Conservation (phyloP, 2,329 filamentous ascomycete genomes). For the Biscogniauxia sp. region DNA sequence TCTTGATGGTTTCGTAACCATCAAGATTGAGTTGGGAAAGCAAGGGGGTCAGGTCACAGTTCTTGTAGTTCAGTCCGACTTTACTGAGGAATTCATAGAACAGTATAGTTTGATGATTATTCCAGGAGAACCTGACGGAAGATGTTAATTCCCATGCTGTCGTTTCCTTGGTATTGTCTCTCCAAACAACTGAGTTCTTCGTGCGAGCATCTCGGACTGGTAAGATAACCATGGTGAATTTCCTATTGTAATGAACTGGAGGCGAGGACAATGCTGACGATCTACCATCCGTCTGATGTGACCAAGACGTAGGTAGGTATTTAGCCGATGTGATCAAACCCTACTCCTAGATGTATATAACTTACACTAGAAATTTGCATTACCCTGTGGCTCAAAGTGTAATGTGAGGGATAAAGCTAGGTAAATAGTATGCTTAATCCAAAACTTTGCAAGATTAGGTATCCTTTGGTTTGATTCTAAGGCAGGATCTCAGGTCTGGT, state of each 20-base stretch:
- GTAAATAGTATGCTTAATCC: too few relatives aligned
- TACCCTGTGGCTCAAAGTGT: too few relatives aligned
- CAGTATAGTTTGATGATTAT: conserved; percentile 7
- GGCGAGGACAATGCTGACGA: too few relatives aligned
- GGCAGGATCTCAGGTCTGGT: too few relatives aligned
- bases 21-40: conserved; percentile 15
- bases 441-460: too few relatives aligned
- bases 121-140: conserved; percentile 8
- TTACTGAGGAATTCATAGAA: conserved; percentile 10
- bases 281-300: too few relatives aligned
- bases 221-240: neutral
- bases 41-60: conserved; percentile 8
- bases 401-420: too few relatives aligned
- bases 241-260: neutral
- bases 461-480: too few relatives aligned
- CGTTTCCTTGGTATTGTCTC: neutral
- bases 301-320: too few relatives aligned
- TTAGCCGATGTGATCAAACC: too few relatives aligned
- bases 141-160: neutral
- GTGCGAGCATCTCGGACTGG: neutral
- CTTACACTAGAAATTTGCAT: too few relatives aligned
- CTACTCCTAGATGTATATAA: too few relatives aligned
- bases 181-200: neutral
- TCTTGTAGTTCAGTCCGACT: conserved; percentile 6
- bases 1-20: conserved; percentile 13